Evolutionary conservation across 1,284 basidiomycete genomes (phyloP).

Genomic region (Malassezia brasiliensis): DNA sequence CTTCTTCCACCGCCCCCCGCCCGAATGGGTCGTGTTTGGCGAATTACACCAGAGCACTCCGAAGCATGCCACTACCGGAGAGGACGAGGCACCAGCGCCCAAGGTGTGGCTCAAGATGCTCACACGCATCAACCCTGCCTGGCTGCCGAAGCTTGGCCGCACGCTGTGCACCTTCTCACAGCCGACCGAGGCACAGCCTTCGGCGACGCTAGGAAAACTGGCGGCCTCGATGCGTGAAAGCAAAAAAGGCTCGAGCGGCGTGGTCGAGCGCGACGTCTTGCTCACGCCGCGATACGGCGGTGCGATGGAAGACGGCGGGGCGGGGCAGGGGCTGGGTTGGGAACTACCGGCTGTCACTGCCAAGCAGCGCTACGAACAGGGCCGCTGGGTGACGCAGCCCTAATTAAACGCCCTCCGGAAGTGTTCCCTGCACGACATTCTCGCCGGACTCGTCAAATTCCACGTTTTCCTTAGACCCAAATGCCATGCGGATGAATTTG

Average conservation of each 20-base stretch:
- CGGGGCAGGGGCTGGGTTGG: constrained; percentile 38
- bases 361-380: constrained; percentile 32
- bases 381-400: constrained; percentile 31
- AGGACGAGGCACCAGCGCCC: constrained; percentile 2
- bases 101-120: constrained; percentile 37
- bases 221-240: constrained; percentile 13
- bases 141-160: constrained; percentile 71
- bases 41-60: constrained; percentile 51
- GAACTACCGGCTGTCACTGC: constrained; percentile 36
- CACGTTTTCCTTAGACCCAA: constrained; percentile 64
- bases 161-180: constrained; percentile 80
- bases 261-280: constrained; percentile 22
- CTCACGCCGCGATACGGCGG: constrained; percentile 41
- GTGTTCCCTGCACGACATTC: constrained; percentile 58
- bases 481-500: constrained; percentile 72
- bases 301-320: constrained; percentile 26
- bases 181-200: constrained; percentile 50
- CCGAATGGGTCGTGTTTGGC: constrained; percentile 76
- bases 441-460: constrained; percentile 71
- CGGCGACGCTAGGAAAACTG: constrained; percentile 10
- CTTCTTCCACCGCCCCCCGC: constrained; percentile 57
- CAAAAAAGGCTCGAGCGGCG: constrained; percentile 13
- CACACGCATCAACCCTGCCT: constrained; percentile 65
- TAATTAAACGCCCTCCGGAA: constrained; percentile 19
- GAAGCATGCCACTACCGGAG: constrained; percentile 42